Conservation (phyloP, 2,329 filamentous ascomycete species). For the Talaromyces marneffei region DNA sequence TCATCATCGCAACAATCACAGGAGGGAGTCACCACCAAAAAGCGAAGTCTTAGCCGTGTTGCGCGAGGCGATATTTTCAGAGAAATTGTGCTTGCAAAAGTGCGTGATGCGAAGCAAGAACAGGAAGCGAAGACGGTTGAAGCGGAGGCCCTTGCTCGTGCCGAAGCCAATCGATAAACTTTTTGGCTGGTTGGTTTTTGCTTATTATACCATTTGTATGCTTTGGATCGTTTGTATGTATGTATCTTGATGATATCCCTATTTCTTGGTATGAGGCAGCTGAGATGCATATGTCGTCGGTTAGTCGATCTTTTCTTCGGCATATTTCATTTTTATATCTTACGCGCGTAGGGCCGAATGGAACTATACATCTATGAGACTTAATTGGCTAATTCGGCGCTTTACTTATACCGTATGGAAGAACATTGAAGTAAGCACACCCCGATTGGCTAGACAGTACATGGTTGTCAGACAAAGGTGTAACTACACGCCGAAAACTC, state of each 20-base stretch:
- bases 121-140: constrained; percentile 67
- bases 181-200: not conserved
- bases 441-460: not conserved
- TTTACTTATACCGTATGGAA: not conserved
- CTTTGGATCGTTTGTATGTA: not conserved
- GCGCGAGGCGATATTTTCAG: constrained; percentile 75
- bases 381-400: not conserved
- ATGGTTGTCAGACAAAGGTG: not conserved
- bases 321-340: not conserved
- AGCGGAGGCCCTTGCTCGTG: constrained; percentile 49
- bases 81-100: constrained; percentile 90
- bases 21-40: constrained; percentile 34
- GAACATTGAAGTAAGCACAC: not conserved
- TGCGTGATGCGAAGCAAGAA: constrained; percentile 82
- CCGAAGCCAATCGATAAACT: constrained; percentile 18
- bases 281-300: not conserved
- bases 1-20: constrained; percentile 19
- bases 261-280: not conserved
- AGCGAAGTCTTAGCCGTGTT: constrained; percentile 50
- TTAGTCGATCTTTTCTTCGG: not conserved
- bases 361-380: not conserved
- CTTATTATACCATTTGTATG: not conserved
- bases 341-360: not conserved
- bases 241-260: constrained; percentile 13
- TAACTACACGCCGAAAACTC: not conserved